These are phyloP conservation scores for Colletotrichum sp. DNA, from an alignment of 2,329 filamentous ascomycete genomes.

Conservation along the genomic window DNA sequence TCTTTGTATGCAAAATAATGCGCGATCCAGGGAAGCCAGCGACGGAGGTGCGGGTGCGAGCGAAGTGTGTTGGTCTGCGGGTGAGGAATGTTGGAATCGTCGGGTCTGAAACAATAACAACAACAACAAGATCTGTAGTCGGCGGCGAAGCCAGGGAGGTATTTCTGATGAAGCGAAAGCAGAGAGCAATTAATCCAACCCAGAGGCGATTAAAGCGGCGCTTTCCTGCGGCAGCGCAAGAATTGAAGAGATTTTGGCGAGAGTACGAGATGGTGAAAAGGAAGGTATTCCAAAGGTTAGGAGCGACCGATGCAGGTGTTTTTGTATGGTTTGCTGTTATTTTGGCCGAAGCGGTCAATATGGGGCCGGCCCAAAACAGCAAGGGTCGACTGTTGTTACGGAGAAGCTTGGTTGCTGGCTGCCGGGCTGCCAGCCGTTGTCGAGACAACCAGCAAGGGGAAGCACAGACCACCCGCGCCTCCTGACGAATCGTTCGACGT, in stretches of 20 bases:
- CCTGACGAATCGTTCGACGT: slow-evolving; percentile 5
- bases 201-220: neutral
- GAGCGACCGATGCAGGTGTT: slow-evolving; percentile 20
- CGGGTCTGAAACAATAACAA: slow-evolving; percentile 22
- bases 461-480: slow-evolving; percentile 7
- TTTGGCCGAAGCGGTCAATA: slow-evolving; percentile 22
- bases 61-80: neutral
- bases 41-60: neutral
- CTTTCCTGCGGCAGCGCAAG: neutral
- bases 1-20: slow-evolving; percentile 21
- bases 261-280: slow-evolving; percentile 12
- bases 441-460: slow-evolving; percentile 17
- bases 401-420: slow-evolving; percentile 5
- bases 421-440: slow-evolving; percentile 22
- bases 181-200: neutral
- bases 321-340: slow-evolving; percentile 23
- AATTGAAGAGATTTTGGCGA: neutral
- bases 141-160: neutral
- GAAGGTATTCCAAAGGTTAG: slow-evolving; percentile 16
- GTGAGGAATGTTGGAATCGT: slow-evolving; percentile 18
- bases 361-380: slow-evolving; percentile 22
- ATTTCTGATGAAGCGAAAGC: neutral
- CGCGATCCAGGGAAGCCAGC: neutral
- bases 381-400: slow-evolving; percentile 17
- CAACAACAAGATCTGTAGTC: slow-evolving; percentile 12